A percentile compares a stretch with the other conserved stretches of the same genome.
Evolutionary conservation across 2,329 filamentous ascomycete genomes (phyloP).

Genomic region (Hypoxylon sp.): DNA sequence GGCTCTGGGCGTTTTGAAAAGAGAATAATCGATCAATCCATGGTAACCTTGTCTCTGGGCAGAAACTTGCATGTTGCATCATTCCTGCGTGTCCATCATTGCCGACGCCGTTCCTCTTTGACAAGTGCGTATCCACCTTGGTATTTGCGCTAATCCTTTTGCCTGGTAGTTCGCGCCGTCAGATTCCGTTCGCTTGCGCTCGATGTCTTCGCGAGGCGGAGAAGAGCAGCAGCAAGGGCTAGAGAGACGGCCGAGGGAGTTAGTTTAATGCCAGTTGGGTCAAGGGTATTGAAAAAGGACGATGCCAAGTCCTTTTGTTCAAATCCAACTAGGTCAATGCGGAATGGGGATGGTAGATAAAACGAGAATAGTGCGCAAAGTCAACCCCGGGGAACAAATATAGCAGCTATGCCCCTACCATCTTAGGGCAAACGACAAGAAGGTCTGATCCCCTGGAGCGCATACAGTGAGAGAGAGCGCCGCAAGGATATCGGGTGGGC

Average conservation of each 20-base stretch:
- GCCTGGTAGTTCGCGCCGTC: neutral
- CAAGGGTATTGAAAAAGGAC: neutral
- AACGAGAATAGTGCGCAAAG: no score
- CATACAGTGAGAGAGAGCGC: no score
- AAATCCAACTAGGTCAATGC: neutral
- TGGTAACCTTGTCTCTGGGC: neutral
- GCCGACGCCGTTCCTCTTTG: neutral
- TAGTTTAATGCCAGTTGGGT: conserved; percentile 1
- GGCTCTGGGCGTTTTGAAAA: neutral
- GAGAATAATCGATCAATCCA: neutral
- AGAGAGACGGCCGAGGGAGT: neutral
- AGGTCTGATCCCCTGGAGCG: no score
- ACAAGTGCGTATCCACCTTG: neutral
- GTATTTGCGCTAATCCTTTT: neutral
- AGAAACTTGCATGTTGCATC: neutral
- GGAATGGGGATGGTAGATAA: no score
- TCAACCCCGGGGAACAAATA: no score
- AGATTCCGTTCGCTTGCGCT: neutral
- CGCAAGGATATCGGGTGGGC: no score
- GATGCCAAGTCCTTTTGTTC: neutral
- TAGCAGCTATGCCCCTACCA: no score
- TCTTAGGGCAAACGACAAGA: no score
- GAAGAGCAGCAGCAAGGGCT: neutral
- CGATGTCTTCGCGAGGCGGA: neutral
- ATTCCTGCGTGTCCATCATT: neutral